phyloP scores from a whole-genome alignment of 257 asterid species.

The Dorcoceras hygrometricum region DNA sequence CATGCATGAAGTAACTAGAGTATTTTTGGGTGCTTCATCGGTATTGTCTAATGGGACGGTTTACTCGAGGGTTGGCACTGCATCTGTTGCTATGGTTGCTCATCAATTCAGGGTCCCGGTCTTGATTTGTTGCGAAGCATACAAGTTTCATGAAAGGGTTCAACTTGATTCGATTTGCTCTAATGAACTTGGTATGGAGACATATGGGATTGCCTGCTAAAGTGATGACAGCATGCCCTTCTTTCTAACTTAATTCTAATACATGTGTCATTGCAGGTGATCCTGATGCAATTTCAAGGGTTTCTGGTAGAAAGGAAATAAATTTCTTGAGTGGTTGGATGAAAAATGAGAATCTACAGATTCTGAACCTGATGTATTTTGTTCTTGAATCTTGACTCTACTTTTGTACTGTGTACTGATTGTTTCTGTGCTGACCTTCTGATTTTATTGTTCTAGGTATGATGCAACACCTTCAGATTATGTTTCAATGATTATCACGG shows the following conservation, averaged over 20 bases:
- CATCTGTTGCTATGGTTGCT: constrained; percentile 94
- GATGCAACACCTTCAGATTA: constrained; percentile 88
- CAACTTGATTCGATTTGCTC: constrained; percentile 93
- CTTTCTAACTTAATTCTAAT: constrained; percentile 24
- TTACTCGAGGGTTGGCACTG: constrained; percentile 93
- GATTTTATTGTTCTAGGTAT: constrained; percentile 46
- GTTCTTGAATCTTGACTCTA: constrained; percentile 4
- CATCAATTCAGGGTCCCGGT: constrained; percentile 78
- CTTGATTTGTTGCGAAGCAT: constrained; percentile 84
- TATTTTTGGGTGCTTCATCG: constrained; percentile 83
- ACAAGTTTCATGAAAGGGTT: constrained; percentile 88
- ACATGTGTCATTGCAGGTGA: constrained; percentile 36
- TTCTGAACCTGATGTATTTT: constrained; percentile 63
- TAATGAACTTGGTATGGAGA: constrained; percentile 71
- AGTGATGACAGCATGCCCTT: neutral
- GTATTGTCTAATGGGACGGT: constrained; percentile 83
- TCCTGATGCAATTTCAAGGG: constrained; percentile 65
- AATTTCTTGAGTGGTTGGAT: constrained; percentile 54
- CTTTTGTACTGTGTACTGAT: constrained; percentile 14
- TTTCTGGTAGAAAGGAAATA: constrained; percentile 61
- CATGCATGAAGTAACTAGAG: constrained; percentile 82
- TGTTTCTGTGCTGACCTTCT: constrained; percentile 15
- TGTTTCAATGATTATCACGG: constrained; percentile 79
- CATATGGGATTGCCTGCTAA: neutral
- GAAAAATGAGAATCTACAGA: constrained; percentile 55